Evolutionary conservation across 2,329 filamentous ascomycete species (phyloP).

Genomic region (Aspergillus pseudotamarii): DNA sequence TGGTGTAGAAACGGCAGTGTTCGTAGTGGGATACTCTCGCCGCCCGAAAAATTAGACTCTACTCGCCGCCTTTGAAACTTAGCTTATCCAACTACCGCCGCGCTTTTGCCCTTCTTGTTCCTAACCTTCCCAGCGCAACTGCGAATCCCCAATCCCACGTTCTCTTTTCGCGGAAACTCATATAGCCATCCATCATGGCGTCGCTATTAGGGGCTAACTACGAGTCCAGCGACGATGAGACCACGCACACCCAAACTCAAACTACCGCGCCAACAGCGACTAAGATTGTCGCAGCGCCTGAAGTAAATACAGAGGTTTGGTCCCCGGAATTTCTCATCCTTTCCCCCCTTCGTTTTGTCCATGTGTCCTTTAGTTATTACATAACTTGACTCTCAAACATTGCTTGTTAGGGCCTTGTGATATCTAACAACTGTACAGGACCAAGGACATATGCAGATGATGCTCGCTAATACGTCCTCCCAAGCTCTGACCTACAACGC

Average conservation of each 20-base stretch:
- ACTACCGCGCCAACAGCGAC: conserved; percentile 35
- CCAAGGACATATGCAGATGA: conserved; percentile 53
- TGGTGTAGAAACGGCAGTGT: conserved; percentile 11
- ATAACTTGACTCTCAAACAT: background rate
- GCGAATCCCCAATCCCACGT: background rate
- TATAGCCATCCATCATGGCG: conserved; percentile 37
- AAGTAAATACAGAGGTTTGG: conserved; percentile 61
- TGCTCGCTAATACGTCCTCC: conserved; percentile 55
- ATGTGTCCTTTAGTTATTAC: background rate
- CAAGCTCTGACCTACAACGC: conserved; percentile 56
- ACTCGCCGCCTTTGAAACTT: conserved; percentile 5
- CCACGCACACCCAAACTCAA: conserved; percentile 24
- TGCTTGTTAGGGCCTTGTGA: conserved; percentile 10
- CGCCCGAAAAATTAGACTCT: conserved; percentile 35
- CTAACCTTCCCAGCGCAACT: conserved; percentile 6
- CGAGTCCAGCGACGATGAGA: conserved; percentile 54
- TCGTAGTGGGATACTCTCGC: conserved; percentile 27
- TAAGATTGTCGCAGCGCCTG: conserved; percentile 52
- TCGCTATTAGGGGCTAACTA: conserved; percentile 49
- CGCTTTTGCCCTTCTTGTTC: conserved; percentile 5
- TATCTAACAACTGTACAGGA: conserved; percentile 50
- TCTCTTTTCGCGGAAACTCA: background rate
- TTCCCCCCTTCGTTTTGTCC: background rate
- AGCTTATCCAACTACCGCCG: conserved; percentile 11
- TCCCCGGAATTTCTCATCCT: conserved; percentile 31